These are phyloP conservation scores for Calonectria fujianensis DNA, from an alignment of 2,329 filamentous ascomycete species.

Conservation along the genomic window DNA sequence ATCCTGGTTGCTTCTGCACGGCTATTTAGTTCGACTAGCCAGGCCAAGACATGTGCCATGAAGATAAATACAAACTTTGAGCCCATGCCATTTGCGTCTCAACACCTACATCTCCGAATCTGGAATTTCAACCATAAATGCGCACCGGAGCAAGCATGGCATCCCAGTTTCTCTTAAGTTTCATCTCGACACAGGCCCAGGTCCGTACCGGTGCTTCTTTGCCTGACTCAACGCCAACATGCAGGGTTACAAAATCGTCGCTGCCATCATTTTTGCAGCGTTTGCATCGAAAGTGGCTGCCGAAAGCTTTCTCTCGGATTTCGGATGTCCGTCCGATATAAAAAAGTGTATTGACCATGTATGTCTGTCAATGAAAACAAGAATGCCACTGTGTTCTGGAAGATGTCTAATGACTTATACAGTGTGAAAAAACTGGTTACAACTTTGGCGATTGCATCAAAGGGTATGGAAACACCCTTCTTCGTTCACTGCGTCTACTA, in stretches of 20 bases:
- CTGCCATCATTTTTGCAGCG: background rate
- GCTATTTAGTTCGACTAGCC: background rate
- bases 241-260: background rate
- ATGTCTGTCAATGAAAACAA: background rate
- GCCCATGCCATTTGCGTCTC: constrained; percentile 13
- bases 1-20: background rate
- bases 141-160: background rate
- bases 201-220: background rate
- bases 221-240: background rate
- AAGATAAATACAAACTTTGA: constrained; percentile 5
- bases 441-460: background rate
- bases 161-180: background rate
- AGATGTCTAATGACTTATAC: background rate
- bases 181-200: no score
- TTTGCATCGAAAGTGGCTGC: background rate
- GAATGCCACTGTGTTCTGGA: background rate
- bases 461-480: background rate
- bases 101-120: background rate
- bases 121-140: constrained; percentile 4
- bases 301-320: background rate
- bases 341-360: background rate
- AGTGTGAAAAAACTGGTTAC: constrained; percentile 4
- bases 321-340: constrained; percentile 2
- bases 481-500: background rate
- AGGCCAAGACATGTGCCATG: background rate